Conservation (phyloP, 1,139 yeast genomes). For the Scheffersomyces illinoinensis region DNA sequence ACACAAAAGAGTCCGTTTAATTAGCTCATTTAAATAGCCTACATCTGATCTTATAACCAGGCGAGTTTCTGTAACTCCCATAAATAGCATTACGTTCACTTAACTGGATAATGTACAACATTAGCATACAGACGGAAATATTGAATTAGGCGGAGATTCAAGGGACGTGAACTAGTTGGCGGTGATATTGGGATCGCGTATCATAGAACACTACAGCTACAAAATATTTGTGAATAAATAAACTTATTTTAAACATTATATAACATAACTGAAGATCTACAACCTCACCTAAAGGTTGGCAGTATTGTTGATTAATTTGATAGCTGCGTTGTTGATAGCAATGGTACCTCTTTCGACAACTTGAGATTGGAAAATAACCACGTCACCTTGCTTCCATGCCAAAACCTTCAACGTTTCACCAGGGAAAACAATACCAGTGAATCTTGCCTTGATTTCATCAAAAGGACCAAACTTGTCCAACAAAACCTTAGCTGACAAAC, state of each 20-base stretch:
- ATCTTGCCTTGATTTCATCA: conserved; percentile 86
- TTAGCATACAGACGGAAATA: not conserved
- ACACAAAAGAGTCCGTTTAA: conserved; percentile 17
- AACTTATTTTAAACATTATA: not conserved
- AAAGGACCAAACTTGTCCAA: conserved; percentile 80
- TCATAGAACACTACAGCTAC: not conserved
- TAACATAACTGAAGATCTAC: not conserved
- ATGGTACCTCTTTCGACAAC: conserved; percentile 76
- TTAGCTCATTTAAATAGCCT: not conserved
- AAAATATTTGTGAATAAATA: not conserved
- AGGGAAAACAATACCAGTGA: conserved; percentile 93
- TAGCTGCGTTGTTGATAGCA: conserved; percentile 88
- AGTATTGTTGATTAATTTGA: conserved; percentile 56
- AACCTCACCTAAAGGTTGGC: conserved; percentile 35
- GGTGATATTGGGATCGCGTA: no score
- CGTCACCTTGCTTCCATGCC: conserved; percentile 80
- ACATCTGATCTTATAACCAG: not conserved
- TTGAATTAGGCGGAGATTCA: no score
- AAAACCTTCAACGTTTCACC: conserved; percentile 83
- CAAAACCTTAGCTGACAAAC: conserved; percentile 75
- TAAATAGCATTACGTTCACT: not conserved
- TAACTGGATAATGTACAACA: not conserved
- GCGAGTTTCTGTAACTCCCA: not conserved
- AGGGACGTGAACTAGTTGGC: no score
- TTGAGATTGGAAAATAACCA: conserved; percentile 79